Base-by-base conservation (phyloP, 2,329 filamentous ascomycete genomes). In the Teratosphaeria viscida region DNA sequence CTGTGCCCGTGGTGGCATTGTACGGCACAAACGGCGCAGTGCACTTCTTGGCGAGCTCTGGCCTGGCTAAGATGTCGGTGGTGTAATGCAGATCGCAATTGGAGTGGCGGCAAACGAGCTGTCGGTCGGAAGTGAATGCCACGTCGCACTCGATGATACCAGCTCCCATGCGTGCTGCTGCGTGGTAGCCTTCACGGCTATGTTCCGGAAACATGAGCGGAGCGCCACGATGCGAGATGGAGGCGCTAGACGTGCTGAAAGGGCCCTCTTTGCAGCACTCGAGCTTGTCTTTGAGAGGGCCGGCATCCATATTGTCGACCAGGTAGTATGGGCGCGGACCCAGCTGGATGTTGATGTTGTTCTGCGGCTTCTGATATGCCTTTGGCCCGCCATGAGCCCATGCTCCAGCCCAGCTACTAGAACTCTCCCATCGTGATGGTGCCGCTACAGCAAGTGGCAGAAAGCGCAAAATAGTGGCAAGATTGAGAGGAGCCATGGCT, bases 31-130 rank as follows among this genome's bases (percentile, higher is more conserved):
- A 88, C 0, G 83, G 84, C 57, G 73, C 70, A 2, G 80, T 82
- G 74, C 85, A 88, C 73, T 87, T 88, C 58, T 79, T 79, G 61
- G 82, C 83, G 56, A 88, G 81, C 63, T 82, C 80, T 11, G 85
- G 82, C 56, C 80, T 77, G 55, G 77, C 71, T 63, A 88, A 78
- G 68, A 88, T 86, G 74, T 88, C 82, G 68, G 85, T 87, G 8
- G 85, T 88, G 26, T 82, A 85, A 75, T 87, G 85, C 49, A 88
- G 73, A 66, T 88, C 85, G 72, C 85, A 88, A 64, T 86, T 81
- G 54, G 80, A 81, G 73, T 88, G 85, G 55, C 85, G 81, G 74
- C 85, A 88, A 53, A 88, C 85, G n/a, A 88, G 81, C 68, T 84
- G 73, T 34, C 78, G 78, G 71, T 88, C 85, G 63, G 77, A 79